Evolutionary conservation across 2,329 filamentous ascomycete genomes (phyloP).

Genomic region (Arthrobotrys entomopaga): DNA sequence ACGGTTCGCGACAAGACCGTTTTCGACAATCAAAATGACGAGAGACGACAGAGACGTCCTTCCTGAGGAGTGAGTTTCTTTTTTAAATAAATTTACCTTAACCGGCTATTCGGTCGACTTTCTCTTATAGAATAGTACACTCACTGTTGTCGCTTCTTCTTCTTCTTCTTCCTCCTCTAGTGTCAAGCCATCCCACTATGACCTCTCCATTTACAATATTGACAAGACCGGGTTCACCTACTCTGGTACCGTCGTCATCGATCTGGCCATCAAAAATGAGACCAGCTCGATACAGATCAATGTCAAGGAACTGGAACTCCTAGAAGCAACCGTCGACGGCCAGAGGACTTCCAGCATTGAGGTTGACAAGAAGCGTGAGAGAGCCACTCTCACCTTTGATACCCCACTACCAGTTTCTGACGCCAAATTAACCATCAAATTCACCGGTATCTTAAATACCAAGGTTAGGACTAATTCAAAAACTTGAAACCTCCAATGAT

Average conservation of each 20-base stretch:
- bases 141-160: background rate
- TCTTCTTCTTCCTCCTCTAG: slow-evolving; percentile 61
- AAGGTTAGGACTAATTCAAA: slow-evolving; percentile 61
- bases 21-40: slow-evolving; percentile 38
- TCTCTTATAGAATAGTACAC: background rate
- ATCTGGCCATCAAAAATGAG: slow-evolving; percentile 75
- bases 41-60: slow-evolving; percentile 52
- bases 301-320: slow-evolving; percentile 81
- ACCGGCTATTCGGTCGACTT: background rate
- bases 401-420: slow-evolving; percentile 75
- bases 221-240: slow-evolving; percentile 80
- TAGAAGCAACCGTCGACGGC: slow-evolving; percentile 72
- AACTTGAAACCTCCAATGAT: background rate
- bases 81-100: background rate
- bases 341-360: slow-evolving; percentile 71
- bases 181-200: slow-evolving; percentile 87
- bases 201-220: slow-evolving; percentile 81
- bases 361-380: slow-evolving; percentile 85
- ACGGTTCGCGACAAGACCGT: slow-evolving; percentile 4
- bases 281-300: slow-evolving; percentile 85
- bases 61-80: slow-evolving; percentile 47
- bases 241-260: slow-evolving; percentile 84
- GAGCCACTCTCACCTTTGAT: slow-evolving; percentile 80
- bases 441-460: slow-evolving; percentile 85
- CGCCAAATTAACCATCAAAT: slow-evolving; percentile 75